These are phyloP conservation scores for Elongisporangium undulatum DNA, from an alignment of 352 stramenopile genomes.

Conservation along the genomic window DNA sequence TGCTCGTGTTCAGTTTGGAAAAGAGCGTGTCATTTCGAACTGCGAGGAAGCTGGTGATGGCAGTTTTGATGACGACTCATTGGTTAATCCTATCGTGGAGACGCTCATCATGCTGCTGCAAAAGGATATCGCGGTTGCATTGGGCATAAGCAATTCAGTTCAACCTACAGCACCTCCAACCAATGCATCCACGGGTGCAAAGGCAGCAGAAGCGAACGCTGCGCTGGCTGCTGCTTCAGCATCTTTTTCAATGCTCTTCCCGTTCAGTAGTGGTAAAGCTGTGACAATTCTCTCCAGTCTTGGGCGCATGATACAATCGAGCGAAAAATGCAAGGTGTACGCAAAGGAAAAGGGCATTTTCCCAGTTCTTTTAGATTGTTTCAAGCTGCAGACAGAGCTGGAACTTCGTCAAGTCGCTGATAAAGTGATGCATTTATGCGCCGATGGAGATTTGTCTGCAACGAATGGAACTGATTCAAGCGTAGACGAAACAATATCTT, in stretches of 20 bases:
- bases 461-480: not conserved
- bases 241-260: conserved; percentile 11
- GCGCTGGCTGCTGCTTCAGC: conserved; percentile 6
- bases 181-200: conserved; percentile 15
- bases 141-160: conserved; percentile 8
- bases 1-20: conserved; percentile 30
- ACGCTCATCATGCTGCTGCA: conserved; percentile 33
- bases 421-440: conserved; percentile 55
- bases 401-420: conserved; percentile 47
- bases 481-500: not conserved
- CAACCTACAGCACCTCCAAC: conserved; percentile 2
- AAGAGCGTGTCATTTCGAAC: conserved; percentile 8
- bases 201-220: conserved; percentile 16
- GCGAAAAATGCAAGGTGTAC: conserved; percentile 28
- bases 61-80: conserved; percentile 2
- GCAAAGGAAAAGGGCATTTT: conserved; percentile 31
- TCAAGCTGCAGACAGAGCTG: conserved; percentile 22
- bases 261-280: conserved; percentile 24
- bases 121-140: conserved; percentile 25
- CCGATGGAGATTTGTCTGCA: not conserved
- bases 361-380: conserved; percentile 33
- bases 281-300: conserved; percentile 35
- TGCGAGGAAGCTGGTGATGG: not conserved
- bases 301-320: conserved; percentile 44
- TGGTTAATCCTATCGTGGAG: conserved; percentile 23